Evolutionary conservation across 2,329 filamentous ascomycete genomes (phyloP).

Genomic region (Colletotrichum eremochloae): DNA sequence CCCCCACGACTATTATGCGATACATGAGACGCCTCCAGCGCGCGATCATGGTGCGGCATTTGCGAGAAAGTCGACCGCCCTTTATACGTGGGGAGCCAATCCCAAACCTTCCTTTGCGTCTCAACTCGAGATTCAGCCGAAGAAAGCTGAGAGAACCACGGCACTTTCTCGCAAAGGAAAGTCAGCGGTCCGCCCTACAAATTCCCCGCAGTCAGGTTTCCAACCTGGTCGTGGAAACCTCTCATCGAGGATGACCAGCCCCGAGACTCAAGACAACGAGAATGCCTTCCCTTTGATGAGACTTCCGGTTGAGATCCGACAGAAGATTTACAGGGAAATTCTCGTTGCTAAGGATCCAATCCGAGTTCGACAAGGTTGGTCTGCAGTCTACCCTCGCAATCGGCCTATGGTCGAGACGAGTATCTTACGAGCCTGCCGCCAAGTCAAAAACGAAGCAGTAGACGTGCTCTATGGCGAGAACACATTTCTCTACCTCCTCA

Average conservation of each 20-base stretch:
- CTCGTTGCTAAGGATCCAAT: slow-evolving; percentile 51
- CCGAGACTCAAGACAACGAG: neutral
- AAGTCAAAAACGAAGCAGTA: slow-evolving; percentile 54
- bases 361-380: slow-evolving; percentile 53
- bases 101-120: neutral
- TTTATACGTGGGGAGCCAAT: slow-evolving; percentile 29
- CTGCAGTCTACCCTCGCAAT: slow-evolving; percentile 48
- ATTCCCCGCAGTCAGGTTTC: neutral
- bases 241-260: neutral
- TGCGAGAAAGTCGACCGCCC: slow-evolving; percentile 33
- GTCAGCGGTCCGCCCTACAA: neutral
- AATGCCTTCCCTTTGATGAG: slow-evolving; percentile 4
- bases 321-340: slow-evolving; percentile 50
- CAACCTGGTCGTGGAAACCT: neutral
- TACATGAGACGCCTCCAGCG: slow-evolving; percentile 23
- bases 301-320: slow-evolving; percentile 50
- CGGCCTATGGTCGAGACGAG: slow-evolving; percentile 43
- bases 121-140: neutral
- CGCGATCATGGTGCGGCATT: slow-evolving; percentile 26
- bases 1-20: slow-evolving; percentile 2
- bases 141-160: neutral
- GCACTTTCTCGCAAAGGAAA: neutral
- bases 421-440: slow-evolving; percentile 55
- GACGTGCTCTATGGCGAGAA: slow-evolving; percentile 63
- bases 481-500: slow-evolving; percentile 60